phyloP scores from a whole-genome alignment of 1,284 basidiomycete genomes.

The Pterula multifida region DNA sequence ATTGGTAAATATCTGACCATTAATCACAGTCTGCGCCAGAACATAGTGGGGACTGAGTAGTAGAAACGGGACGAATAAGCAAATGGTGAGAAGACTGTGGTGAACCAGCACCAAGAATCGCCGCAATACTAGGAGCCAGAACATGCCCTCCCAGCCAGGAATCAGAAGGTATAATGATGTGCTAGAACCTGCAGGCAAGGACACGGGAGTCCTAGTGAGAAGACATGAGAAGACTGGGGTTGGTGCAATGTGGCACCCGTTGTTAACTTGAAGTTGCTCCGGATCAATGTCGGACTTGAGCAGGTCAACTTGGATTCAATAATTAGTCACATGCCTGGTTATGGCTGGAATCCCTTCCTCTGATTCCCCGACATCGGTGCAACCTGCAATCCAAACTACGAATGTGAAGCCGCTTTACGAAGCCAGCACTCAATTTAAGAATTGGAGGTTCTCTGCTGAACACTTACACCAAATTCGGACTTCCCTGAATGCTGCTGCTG shows the following conservation, averaged over 20 bases:
- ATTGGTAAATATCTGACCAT: constrained; percentile 32
- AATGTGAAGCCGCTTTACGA: constrained; percentile 49
- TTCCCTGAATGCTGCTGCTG: constrained; percentile 63
- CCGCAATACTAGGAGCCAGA: background rate
- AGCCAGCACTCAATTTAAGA: constrained; percentile 73
- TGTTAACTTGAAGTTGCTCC: too few relatives aligned
- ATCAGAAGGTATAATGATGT: constrained; percentile 5
- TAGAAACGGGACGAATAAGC: constrained; percentile 6
- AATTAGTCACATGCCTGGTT: background rate
- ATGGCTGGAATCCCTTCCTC: background rate
- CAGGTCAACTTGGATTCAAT: background rate
- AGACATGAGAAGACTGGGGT: background rate
- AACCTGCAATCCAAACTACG: too few relatives aligned
- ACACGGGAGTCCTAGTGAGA: background rate
- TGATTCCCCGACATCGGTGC: background rate
- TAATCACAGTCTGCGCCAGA: constrained; percentile 15
- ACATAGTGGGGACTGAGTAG: background rate
- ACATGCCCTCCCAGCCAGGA: background rate
- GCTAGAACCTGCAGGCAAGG: background rate
- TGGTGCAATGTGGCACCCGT: background rate
- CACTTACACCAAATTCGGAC: constrained; percentile 47
- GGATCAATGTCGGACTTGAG: background rate
- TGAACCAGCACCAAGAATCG: constrained; percentile 9
- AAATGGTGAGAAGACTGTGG: constrained; percentile 1
- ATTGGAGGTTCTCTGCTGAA: constrained; percentile 78